Base-by-base conservation (phyloP, 306 rosid genomes). In the Senna tora region DNA sequence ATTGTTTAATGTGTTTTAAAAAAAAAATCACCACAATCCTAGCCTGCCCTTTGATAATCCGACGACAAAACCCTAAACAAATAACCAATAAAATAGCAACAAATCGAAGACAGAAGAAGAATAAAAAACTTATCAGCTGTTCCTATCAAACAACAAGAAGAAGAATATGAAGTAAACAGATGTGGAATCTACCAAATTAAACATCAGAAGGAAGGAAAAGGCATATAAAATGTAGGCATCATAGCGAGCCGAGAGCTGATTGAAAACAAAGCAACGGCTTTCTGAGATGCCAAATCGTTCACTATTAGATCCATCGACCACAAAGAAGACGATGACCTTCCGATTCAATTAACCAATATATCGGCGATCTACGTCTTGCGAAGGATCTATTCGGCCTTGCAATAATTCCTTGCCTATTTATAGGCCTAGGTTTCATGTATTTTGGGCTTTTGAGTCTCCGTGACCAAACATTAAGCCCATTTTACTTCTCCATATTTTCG, bases 201-300 rank as follows among this genome's bases (percentile, higher is more conserved):
- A 55, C 25, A 13, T 2, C 28, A 17, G 16, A 57, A 30, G 20
- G 17, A 4, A 32, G 42, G 1, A 8, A 10, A 32, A 33, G 25
- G 46, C 13, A 0, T 9, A 5, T 16, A 34, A 16, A 34, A 61
- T 61, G 47, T 61, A 36, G 67, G 49, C 67, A 61, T 61, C 67
- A 61, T 61, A 61, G 67, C 67, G 67, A 61, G 30, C 67, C 67
- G 41, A 61, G 5, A 61, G 67, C 67, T 61, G 30, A 61, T 4
- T 21, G 47, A 19, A 36, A 38, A 61, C 49, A 61, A 8, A 38
- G 32, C 67, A 61, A 17, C 9, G 67, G 67, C 67, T 61, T 61
- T 61, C 67, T 61, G 67, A 38, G 49, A 61, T 36, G 49, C 67
- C 67, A 5, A 1, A 8, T 2, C 0, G 13, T 36, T 61, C 49